phyloP scores from a whole-genome alignment of 768 basidiomycete genomes.

The Symmetrospora coprosmae region DNA sequence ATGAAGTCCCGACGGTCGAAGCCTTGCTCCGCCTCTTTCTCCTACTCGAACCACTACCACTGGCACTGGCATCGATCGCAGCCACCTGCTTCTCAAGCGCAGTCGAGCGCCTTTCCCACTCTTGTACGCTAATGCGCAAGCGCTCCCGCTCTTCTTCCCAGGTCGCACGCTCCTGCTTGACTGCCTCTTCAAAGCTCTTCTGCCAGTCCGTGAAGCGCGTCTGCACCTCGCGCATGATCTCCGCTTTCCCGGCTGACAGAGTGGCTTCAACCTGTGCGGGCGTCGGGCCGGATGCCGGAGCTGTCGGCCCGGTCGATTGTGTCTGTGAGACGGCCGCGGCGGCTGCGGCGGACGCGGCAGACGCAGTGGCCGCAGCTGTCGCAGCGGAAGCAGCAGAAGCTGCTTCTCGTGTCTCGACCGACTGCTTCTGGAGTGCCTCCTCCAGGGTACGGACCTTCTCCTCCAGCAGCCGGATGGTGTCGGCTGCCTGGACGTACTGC shows the following conservation, averaged over 20 bases:
- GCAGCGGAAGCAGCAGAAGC: no score
- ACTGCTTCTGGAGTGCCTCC: constrained; percentile 52
- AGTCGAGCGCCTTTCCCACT: constrained; percentile 9
- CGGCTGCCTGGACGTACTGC: constrained; percentile 45
- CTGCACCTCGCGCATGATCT: constrained; percentile 34
- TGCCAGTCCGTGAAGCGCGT: constrained; percentile 23
- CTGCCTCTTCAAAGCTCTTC: constrained; percentile 18
- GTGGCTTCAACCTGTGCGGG: constrained; percentile 34
- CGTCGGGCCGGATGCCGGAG: no score
- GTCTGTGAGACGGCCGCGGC: no score
- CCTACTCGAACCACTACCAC: no score
- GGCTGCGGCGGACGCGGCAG: no score
- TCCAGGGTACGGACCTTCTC: constrained; percentile 57
- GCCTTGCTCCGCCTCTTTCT: constrained; percentile 15
- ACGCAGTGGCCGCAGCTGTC: no score
- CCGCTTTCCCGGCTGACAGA: constrained; percentile 32
- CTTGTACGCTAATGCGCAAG: constrained; percentile 1
- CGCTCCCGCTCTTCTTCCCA: constrained; percentile 17
- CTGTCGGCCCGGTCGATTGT: no score
- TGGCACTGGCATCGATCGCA: neutral
- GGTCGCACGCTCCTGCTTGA: constrained; percentile 6
- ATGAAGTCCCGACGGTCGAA: constrained; percentile 6
- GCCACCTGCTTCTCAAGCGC: neutral
- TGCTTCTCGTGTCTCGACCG: no score
- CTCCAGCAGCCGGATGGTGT: constrained; percentile 56